These are phyloP conservation scores for Pelargonium nanum DNA, from an alignment of 345 rosid genomes.

Conservation along the genomic window DNA sequence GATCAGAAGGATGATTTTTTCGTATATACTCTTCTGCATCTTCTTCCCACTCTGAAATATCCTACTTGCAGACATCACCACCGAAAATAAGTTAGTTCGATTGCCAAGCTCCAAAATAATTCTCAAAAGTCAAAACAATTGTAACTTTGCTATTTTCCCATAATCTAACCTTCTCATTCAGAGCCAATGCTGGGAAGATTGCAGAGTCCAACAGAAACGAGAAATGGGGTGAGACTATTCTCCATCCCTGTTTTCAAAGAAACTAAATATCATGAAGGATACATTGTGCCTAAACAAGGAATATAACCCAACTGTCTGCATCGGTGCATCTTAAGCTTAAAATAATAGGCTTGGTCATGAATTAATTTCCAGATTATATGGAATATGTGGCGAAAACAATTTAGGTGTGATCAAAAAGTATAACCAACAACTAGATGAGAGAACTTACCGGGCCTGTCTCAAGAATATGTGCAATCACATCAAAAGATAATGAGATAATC, in stretches of 20 bases:
- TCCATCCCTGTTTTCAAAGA: constrained; percentile 64
- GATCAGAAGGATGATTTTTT: constrained; percentile 77
- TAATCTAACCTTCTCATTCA: constrained; percentile 61
- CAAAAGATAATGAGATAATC: constrained; percentile 63
- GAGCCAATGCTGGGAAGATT: constrained; percentile 59
- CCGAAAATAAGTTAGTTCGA: constrained; percentile 11
- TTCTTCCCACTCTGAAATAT: constrained; percentile 78
- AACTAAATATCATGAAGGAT: constrained; percentile 6
- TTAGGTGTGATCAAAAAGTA: background rate
- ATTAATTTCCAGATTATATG: background rate
- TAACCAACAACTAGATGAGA: background rate
- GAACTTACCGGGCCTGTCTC: constrained; percentile 81
- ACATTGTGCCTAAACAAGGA: constrained; percentile 1
- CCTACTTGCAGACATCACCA: constrained; percentile 31
- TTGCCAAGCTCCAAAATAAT: constrained; percentile 2
- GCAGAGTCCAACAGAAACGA: constrained; percentile 62
- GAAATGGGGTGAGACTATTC: constrained; percentile 79
- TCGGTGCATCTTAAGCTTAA: constrained; percentile 3
- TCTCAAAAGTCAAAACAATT: constrained; percentile 2
- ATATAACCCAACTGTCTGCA: background rate
- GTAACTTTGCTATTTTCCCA: background rate
- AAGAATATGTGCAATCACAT: constrained; percentile 62
- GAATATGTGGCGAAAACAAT: background rate
- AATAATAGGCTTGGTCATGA: background rate
- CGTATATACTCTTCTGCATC: constrained; percentile 79